Conservation (phyloP, 2,329 filamentous ascomycete genomes). For the Tolypocladium album region DNA sequence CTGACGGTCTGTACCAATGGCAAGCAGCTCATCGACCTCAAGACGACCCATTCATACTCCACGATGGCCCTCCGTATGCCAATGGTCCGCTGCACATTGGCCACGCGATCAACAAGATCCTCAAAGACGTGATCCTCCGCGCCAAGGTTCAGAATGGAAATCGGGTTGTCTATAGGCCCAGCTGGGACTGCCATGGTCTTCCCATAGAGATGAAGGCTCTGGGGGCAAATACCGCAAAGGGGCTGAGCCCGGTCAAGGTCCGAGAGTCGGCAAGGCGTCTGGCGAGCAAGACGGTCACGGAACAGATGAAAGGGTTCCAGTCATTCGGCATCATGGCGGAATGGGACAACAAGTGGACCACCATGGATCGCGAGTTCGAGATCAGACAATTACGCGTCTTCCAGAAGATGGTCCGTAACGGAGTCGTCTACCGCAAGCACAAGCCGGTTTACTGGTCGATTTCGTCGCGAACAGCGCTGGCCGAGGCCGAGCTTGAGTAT, state of each 20-base stretch:
- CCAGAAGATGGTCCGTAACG: constrained; percentile 60
- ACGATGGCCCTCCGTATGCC: constrained; percentile 95
- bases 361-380: constrained; percentile 69
- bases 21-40: constrained; percentile 51
- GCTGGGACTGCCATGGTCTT: constrained; percentile 96
- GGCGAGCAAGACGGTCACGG: constrained; percentile 55
- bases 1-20: constrained; percentile 85
- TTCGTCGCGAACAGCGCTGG: constrained; percentile 66
- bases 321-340: constrained; percentile 72
- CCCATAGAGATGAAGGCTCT: constrained; percentile 96
- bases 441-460: constrained; percentile 85
- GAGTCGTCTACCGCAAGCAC: constrained; percentile 65
- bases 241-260: constrained; percentile 44
- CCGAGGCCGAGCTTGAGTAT: constrained; percentile 79
- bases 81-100: constrained; percentile 88
- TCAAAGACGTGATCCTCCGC: constrained; percentile 88
- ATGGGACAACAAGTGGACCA: constrained; percentile 67
- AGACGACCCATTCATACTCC: constrained; percentile 61
- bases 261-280: constrained; percentile 54
- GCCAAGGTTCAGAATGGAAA: constrained; percentile 63
- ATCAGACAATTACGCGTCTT: constrained; percentile 66
- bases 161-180: constrained; percentile 72
- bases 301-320: constrained; percentile 64
- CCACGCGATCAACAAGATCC: constrained; percentile 91
- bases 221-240: constrained; percentile 35